Evolutionary conservation across 352 stramenopile species (phyloP), one percentile per base, ranked within the genome.

Genomic region (Aphanomyces astaci): DNA sequence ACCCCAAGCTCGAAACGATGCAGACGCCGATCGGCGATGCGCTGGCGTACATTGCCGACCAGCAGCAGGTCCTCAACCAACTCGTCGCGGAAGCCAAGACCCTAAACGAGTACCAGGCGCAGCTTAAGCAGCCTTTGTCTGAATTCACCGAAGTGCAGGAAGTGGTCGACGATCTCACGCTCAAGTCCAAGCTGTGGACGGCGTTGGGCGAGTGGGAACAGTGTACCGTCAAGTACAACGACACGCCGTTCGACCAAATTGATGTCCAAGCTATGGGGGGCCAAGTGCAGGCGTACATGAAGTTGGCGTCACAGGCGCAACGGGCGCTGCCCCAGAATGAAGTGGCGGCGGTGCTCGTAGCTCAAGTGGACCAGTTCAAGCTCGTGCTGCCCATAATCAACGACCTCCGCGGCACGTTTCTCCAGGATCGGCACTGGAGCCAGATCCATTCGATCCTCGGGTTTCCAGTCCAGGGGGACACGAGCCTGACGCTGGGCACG

Each of bases 181-280:
- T 98, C 31, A 97, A 98, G 67, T 89, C 62, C 40, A 89, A 90
- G 66, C 76, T 98, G 10, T 98, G 92, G 92, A 84, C 78, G 27
- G 89, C 88, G 0, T 65, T 97, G 15, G 66, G 88, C 62, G 80
- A 94, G 19, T 98, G 92, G 92, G 80, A 87, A 46, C 70, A 81
- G 4, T 75, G 97, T 24, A 90, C 86, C 0, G 73, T 79, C 7
- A 76, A 70, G 17, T 97, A 95, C 66, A 78, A 89, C 0, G 79
- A 84, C 32, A 96, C 88, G 0, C 73, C 79, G 0, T 96, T 98
- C 46, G 84, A 92, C 55, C 75, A 93, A 24, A 95, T 98, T n/a
- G 89, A 98, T 67, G 87, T 96, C 7, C 69, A 53, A 5, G 71
- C 73, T 0, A 92, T 98, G 57, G 89, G 88, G 19, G 97, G 95